Evolutionary conservation across 208 protist species (phyloP).

Genomic region (Kentomonas sorsogonicus): DNA sequence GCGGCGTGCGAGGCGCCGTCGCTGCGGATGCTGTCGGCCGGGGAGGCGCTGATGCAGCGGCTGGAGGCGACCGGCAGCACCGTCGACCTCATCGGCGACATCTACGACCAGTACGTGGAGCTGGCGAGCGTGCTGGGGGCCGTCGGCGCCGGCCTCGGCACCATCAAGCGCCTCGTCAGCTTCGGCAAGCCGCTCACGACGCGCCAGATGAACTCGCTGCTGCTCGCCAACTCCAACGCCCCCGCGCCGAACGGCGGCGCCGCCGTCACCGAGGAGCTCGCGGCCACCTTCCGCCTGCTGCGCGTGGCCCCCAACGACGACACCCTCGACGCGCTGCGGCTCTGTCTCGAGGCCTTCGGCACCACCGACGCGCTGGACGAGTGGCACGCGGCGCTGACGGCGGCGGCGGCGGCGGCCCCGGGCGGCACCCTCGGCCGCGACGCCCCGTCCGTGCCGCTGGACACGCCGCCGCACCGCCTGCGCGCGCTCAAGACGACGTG

Average conservation of each 20-base stretch:
- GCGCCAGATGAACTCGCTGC: constrained; percentile 75
- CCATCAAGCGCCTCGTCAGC: constrained; percentile 65
- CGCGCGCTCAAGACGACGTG: constrained; percentile 60
- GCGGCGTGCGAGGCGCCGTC: constrained; percentile 42
- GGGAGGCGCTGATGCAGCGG: constrained; percentile 46
- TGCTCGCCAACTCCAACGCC: constrained; percentile 78
- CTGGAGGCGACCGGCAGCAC: constrained; percentile 67
- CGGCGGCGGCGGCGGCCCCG: constrained; percentile 15
- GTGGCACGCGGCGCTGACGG: constrained; percentile 17
- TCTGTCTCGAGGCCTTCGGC: constrained; percentile 34
- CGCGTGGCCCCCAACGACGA: constrained; percentile 55
- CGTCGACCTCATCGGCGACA: constrained; percentile 40
- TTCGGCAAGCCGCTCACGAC: constrained; percentile 77
- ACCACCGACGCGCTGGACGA: constrained; percentile 19
- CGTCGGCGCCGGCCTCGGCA: constrained; percentile 60
- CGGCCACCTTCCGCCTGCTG: constrained; percentile 54
- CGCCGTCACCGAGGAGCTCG: constrained; percentile 64
- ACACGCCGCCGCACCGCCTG: constrained; percentile 57
- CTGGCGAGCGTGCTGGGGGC: constrained; percentile 71
- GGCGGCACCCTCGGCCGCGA: constrained; percentile 28
- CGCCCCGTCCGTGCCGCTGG: constrained; percentile 31
- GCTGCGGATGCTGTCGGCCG: constrained; percentile 49
- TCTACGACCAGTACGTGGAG: constrained; percentile 84
- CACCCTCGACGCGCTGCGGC: constrained; percentile 46
- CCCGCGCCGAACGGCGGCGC: constrained; percentile 39